Evolutionary conservation across 495 filamentous ascomycete genomes (phyloP), one percentile per base, ranked within the genome.

Genomic region (Hypoxylon crocopeplum): DNA sequence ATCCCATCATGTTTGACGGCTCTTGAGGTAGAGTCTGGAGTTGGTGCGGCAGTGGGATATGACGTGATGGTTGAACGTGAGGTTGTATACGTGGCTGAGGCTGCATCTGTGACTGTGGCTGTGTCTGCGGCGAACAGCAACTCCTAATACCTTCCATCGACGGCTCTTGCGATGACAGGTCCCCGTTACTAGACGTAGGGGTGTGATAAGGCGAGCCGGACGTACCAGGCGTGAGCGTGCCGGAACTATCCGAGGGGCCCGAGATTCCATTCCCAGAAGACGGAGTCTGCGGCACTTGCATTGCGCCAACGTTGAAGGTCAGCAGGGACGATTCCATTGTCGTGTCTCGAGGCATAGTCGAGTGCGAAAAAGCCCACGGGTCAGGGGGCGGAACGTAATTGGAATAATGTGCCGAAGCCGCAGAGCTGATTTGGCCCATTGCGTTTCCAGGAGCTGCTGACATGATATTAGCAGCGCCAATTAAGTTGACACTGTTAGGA

Each of bases 401-500:
- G 13, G 42, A 24, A 34, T 44, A 57, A 16, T 48, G 44, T 2
- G 54, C 8, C 11, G 34, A 13, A 13, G 42, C 7, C 7, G 19
- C 22, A 32, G 24, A 13, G 15, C 30, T 24, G 20, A 45, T 24
- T 25, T 30, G 24, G n/a, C 25, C 21, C 19, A 48, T 21, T 34
- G 29, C 29, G 13, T 46, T 56, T 12, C 24, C 52, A 16, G 47
- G 19, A 42, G 47, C 13, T 17, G 46, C 12, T 30, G 42, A 20
- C 11, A 40, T 33, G 13, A 25, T 12, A 30, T 34, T 41, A 7
- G 11, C 15, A 27, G 53, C 27, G 8, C 46, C 47, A 27, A 56
- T 64, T 10, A 81, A 30, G 49, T 79, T 81, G 47, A 80, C 33
- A 0, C 68, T 72, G 45, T 62, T 74, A 25, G 71, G 67, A 45